These are phyloP conservation scores for Claviceps arundinis DNA, from an alignment of 2,329 filamentous ascomycete species.

Conservation along the genomic window DNA sequence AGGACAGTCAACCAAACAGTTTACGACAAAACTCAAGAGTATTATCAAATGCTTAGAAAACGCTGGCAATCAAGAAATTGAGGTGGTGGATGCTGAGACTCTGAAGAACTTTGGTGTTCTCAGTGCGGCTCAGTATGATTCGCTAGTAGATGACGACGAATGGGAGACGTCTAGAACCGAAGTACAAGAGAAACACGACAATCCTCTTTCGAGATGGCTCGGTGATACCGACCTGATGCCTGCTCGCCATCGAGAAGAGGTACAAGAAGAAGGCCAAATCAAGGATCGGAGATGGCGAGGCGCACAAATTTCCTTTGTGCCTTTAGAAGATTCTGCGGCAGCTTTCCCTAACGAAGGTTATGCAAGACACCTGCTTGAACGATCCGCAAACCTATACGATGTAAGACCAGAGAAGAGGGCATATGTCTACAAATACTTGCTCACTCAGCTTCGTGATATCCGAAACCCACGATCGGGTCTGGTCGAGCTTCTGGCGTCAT, in stretches of 20 bases:
- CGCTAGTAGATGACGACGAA: conserved; percentile 39
- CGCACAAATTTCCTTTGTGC: conserved; percentile 23
- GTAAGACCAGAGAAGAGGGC: conserved; percentile 1
- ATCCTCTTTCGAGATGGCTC: conserved; percentile 8
- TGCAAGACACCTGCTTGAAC: not conserved
- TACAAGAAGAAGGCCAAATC: not conserved
- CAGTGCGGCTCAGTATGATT: conserved; percentile 47
- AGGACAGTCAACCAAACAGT: conserved; percentile 1
- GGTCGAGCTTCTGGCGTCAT: conserved; percentile 31
- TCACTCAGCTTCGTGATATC: not conserved
- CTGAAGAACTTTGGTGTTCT: conserved; percentile 46
- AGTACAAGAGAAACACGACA: not conserved
- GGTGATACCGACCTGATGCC: conserved; percentile 1
- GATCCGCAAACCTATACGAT: not conserved
- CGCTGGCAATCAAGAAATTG: conserved; percentile 17
- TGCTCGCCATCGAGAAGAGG: not conserved
- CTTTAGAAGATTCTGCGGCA: not conserved
- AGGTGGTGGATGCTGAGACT: conserved; percentile 34
- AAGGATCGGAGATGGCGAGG: not conserved
- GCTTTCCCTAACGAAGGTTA: not conserved
- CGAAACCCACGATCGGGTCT: not conserved
- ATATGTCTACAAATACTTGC: conserved; percentile 2
- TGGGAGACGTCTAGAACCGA: conserved; percentile 14
- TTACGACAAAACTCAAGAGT: conserved; percentile 4
- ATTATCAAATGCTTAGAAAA: conserved; percentile 6